Percentiles rank a stretch among this genome's conserved stretches.
Conservation (phyloP, 495 filamentous ascomycete genomes). For the Daldinia grandis region DNA sequence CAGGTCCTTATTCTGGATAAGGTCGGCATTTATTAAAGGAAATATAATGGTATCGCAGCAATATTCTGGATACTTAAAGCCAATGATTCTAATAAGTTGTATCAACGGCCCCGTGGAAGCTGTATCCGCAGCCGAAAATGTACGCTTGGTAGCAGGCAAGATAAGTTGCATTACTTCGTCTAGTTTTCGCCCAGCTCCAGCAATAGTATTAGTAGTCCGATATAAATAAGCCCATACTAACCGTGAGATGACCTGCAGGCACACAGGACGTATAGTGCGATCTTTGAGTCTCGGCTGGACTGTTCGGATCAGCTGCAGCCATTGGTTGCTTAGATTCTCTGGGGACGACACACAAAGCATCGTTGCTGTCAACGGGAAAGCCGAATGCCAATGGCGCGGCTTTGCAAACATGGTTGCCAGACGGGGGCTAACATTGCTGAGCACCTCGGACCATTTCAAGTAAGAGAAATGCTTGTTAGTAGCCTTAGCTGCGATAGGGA, state of each 20-base stretch:
- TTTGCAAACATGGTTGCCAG: conserved; percentile 85
- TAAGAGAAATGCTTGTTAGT: conserved; percentile 74
- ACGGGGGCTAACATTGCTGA: conserved; percentile 77
- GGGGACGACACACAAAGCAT: conserved; percentile 86
- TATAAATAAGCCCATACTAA: conserved; percentile 98
- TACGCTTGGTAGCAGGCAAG: conserved; percentile 78
- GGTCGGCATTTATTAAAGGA: conserved; percentile 90
- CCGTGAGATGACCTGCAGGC: conserved; percentile 87
- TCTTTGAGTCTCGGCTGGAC: conserved; percentile 85
- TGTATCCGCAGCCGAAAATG: conserved; percentile 79
- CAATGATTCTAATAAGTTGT: conserved; percentile 93
- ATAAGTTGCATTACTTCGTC: conserved; percentile 87
- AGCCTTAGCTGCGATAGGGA: conserved; percentile 85
- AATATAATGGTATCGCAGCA: conserved; percentile 94
- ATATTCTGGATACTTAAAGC: conserved; percentile 89
- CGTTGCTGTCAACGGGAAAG: conserved; percentile 85
- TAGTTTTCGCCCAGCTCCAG: conserved; percentile 75
- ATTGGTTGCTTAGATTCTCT: conserved; percentile 83
- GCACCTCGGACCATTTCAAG: conserved; percentile 84
- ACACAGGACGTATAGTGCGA: conserved; percentile 76
- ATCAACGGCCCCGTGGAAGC: conserved; percentile 86
- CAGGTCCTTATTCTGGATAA: conserved; percentile 75
- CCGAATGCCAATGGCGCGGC: conserved; percentile 86
- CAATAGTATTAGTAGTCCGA: conserved; percentile 72
- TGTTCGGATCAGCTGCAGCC: conserved; percentile 79